Percentiles rank a stretch among this genome's conserved stretches.
Conservation (phyloP, 2,329 filamentous ascomycete genomes). For the Daldinia eschscholtzii region DNA sequence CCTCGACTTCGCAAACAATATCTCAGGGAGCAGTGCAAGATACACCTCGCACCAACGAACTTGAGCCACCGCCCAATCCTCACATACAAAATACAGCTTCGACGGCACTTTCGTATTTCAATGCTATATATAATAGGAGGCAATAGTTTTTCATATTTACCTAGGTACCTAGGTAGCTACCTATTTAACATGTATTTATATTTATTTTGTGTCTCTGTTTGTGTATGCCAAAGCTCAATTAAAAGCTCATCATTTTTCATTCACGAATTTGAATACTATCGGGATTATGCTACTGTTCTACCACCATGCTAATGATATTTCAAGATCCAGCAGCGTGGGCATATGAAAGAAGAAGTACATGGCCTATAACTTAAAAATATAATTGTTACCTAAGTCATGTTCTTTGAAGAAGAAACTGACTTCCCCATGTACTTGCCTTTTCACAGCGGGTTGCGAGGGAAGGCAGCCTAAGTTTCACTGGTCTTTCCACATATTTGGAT, state of each 20-base stretch:
- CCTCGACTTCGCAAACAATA: background rate
- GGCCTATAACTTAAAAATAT: no score
- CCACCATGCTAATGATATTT: no score
- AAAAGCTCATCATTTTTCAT: background rate
- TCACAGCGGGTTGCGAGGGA: background rate
- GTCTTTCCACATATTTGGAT: background rate
- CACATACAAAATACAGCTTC: constrained; percentile 10
- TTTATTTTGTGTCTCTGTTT: no score
- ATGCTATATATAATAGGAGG: background rate
- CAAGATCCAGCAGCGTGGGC: no score
- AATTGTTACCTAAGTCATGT: no score
- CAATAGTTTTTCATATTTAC: background rate
- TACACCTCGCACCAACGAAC: background rate
- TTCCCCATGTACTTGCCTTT: background rate
- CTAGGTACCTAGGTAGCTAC: no score
- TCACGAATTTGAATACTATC: background rate
- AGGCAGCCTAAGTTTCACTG: no score
- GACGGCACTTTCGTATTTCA: constrained; percentile 2
- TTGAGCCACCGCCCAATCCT: background rate
- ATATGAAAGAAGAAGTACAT: background rate
- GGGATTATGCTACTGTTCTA: no score
- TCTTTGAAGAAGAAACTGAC: background rate
- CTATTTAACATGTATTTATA: background rate
- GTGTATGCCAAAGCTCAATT: background rate
- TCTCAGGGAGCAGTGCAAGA: background rate